A percentile compares a stretch with the other conserved stretches of the same genome.
phyloP scores from a whole-genome alignment of 2,329 filamentous ascomycete genomes.

The Didymella exigua region DNA sequence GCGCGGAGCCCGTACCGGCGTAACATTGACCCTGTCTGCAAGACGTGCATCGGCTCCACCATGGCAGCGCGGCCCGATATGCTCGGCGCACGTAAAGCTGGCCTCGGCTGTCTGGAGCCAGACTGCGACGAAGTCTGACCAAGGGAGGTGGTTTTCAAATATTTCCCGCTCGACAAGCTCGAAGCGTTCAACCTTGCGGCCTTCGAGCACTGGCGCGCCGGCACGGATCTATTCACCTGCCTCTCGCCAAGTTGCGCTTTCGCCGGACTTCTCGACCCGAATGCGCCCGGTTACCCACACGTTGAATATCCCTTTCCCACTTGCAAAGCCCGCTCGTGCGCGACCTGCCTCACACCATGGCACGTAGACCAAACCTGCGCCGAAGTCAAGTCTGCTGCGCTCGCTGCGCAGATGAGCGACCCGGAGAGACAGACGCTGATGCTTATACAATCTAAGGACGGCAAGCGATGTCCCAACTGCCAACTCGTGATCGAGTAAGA shows the following conservation, averaged over 20 bases:
- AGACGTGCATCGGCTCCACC: constrained; percentile 29
- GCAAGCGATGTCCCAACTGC: constrained; percentile 40
- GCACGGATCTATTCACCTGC: constrained; percentile 23
- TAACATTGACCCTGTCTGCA: constrained; percentile 36
- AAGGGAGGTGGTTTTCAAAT: constrained; percentile 24
- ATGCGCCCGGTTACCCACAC: constrained; percentile 33
- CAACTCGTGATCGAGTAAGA: constrained; percentile 40
- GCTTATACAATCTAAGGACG: constrained; percentile 33
- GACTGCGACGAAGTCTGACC: constrained; percentile 30
- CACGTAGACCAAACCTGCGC: constrained; percentile 32
- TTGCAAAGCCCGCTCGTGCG: constrained; percentile 31
- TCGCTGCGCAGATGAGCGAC: constrained; percentile 31
- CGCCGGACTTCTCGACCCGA: constrained; percentile 23
- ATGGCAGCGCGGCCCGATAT: constrained; percentile 32
- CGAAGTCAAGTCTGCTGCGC: constrained; percentile 23
- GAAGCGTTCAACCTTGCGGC: constrained; percentile 37
- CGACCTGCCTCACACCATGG: constrained; percentile 31
- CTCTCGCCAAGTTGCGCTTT: constrained; percentile 19
- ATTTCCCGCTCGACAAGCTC: constrained; percentile 24
- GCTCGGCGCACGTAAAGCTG: constrained; percentile 26
- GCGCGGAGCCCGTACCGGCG: constrained; percentile 22
- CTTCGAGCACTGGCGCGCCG: constrained; percentile 29
- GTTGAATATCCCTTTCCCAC: constrained; percentile 22
- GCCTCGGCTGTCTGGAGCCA: constrained; percentile 31
- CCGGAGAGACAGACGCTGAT: constrained; percentile 29